A percentile compares a stretch with the other conserved stretches of the same genome.
phyloP scores from a whole-genome alignment of 257 asterid genomes.

The Salvia miltiorrhiza region DNA sequence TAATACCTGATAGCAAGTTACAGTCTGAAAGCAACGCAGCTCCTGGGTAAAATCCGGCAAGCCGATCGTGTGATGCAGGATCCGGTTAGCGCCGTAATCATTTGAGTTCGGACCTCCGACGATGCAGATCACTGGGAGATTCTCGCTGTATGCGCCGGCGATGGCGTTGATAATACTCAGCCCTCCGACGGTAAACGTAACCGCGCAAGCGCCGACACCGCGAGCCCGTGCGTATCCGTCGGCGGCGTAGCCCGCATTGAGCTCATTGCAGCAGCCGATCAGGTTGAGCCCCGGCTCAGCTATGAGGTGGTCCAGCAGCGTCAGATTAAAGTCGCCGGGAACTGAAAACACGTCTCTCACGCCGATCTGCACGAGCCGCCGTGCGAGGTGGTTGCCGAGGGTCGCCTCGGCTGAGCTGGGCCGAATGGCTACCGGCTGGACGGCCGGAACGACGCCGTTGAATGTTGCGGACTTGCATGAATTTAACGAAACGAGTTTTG shows the following conservation, averaged over 20 bases:
- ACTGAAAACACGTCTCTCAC: constrained; percentile 38
- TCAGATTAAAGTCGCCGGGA: constrained; percentile 32
- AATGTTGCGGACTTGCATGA: constrained; percentile 4
- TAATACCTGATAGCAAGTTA: constrained; percentile 39
- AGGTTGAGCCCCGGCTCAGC: constrained; percentile 39
- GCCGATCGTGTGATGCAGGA: constrained; percentile 40
- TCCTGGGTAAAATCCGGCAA: constrained; percentile 42
- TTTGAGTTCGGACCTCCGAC: constrained; percentile 42
- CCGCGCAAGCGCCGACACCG: constrained; percentile 40
- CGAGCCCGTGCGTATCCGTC: constrained; percentile 40
- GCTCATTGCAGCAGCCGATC: constrained; percentile 41
- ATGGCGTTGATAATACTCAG: constrained; percentile 37
- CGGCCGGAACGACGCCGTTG: constrained; percentile 22
- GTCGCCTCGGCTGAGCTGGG: constrained; percentile 29
- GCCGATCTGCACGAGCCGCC: constrained; percentile 37
- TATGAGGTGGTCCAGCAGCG: constrained; percentile 34
- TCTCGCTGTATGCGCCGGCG: constrained; percentile 40
- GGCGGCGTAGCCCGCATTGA: constrained; percentile 43
- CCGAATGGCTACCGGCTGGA: constrained; percentile 7
- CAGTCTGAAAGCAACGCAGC: constrained; percentile 39
- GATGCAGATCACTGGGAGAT: constrained; percentile 37
- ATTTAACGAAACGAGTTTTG: constrained; percentile 10
- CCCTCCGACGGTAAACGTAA: constrained; percentile 41
- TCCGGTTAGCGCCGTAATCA: constrained; percentile 37
- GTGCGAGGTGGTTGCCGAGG: constrained; percentile 40